phyloP scores from a whole-genome alignment of 1,284 basidiomycete genomes.

The Sanghuangporus baumii region DNA sequence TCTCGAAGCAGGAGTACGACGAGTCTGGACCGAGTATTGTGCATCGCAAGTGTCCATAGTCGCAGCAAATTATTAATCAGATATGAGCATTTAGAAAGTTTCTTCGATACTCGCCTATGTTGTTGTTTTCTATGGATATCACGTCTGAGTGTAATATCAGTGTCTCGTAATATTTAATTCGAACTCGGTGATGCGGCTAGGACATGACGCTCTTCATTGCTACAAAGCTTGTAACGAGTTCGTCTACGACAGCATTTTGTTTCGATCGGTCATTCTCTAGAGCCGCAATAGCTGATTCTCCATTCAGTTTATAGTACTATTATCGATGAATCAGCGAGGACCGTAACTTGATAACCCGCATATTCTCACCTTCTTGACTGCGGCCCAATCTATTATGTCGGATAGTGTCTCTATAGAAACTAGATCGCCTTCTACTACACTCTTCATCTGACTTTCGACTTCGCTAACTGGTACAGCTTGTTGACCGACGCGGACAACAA shows the following conservation, averaged over 20 bases:
- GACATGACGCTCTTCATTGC: conserved; percentile 75
- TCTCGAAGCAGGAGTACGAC: conserved; percentile 91
- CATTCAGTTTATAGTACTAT: conserved; percentile 74
- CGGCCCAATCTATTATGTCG: conserved; percentile 61
- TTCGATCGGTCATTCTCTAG: conserved; percentile 30
- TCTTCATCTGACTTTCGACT: conserved; percentile 46
- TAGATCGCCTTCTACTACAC: conserved; percentile 51
- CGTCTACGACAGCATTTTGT: conserved; percentile 48
- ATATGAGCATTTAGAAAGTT: neutral
- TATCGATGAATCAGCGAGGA: neutral
- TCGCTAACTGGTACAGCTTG: conserved; percentile 20
- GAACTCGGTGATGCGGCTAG: conserved; percentile 19
- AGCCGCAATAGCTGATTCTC: conserved; percentile 40
- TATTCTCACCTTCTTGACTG: conserved; percentile 61
- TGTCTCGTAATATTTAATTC: neutral
- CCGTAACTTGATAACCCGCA: neutral
- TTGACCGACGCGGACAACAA: conserved; percentile 65
- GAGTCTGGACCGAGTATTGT: conserved; percentile 83
- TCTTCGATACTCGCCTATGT: neutral
- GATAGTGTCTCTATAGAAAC: conserved; percentile 42
- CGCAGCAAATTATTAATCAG: neutral
- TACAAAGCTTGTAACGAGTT: conserved; percentile 68
- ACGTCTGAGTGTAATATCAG: neutral
- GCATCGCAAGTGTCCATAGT: conserved; percentile 57
- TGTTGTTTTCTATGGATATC: neutral